Evolutionary conservation across 192 early-diverging fungal genomes (phyloP).

Genomic region (Podila clonocystis): DNA sequence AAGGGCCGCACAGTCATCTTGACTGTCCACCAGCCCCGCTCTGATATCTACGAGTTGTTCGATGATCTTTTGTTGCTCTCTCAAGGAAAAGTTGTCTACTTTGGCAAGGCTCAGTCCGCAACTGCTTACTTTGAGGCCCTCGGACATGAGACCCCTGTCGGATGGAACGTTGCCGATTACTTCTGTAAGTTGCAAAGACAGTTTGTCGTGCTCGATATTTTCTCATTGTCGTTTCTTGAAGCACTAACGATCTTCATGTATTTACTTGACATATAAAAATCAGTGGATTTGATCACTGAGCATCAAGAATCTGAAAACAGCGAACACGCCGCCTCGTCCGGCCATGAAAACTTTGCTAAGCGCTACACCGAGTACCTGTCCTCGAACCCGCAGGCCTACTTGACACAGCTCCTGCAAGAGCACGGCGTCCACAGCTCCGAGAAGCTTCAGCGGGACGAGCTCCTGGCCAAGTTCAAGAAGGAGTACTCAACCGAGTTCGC

Average conservation of each 20-base stretch:
- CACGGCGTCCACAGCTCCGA: slow-evolving; percentile 17
- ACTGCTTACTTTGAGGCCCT: slow-evolving; percentile 83
- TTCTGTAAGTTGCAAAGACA: slow-evolving; percentile 66
- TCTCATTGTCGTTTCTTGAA: not conserved
- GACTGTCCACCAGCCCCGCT: slow-evolving; percentile 96
- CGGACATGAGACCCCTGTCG: slow-evolving; percentile 87
- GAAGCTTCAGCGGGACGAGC: slow-evolving; percentile 26
- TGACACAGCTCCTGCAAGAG: slow-evolving; percentile 20
- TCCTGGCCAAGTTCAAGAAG: slow-evolving; percentile 30
- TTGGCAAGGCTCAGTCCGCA: slow-evolving; percentile 68
- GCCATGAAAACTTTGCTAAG: slow-evolving; percentile 21
- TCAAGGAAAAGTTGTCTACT: slow-evolving; percentile 76
- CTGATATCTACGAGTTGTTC: slow-evolving; percentile 79
- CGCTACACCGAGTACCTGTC: slow-evolving; percentile 16
- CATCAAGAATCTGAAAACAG: slow-evolving; percentile 15
- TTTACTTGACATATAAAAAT: not conserved
- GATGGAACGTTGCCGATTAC: slow-evolving; percentile 95
- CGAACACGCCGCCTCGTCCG: not conserved
- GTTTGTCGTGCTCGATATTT: not conserved
- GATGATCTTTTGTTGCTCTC: slow-evolving; percentile 75
- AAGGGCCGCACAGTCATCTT: slow-evolving; percentile 88
- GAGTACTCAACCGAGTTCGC: slow-evolving; percentile 42
- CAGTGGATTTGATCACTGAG: slow-evolving; percentile 27
- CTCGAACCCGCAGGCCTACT: slow-evolving; percentile 24
- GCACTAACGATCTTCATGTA: not conserved